These are phyloP conservation scores for Pholiota conissans DNA, from an alignment of 768 basidiomycete species.

Conservation along the genomic window DNA sequence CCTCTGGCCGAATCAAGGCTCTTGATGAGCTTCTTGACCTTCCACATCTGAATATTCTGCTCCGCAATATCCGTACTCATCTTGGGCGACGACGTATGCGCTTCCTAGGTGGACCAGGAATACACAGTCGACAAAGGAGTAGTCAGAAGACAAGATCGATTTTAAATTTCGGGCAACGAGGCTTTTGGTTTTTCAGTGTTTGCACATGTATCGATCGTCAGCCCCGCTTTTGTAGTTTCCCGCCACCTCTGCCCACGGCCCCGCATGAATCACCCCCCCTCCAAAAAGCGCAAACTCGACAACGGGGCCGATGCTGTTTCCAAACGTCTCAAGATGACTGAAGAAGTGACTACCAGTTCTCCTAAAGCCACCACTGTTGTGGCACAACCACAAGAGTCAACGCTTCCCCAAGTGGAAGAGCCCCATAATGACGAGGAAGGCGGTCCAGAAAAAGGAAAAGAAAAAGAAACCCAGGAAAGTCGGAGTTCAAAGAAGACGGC, in stretches of 20 bases:
- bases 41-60: conserved; percentile 98
- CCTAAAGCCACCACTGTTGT: background rate
- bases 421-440: background rate
- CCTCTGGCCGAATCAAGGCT: conserved; percentile 94
- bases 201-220: conserved; percentile 26
- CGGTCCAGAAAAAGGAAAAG: background rate
- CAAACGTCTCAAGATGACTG: conserved; percentile 36
- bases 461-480: background rate
- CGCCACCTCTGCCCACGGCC: conserved; percentile 7
- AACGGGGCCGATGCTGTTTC: conserved; percentile 17
- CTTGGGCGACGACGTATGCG: conserved; percentile 40
- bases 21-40: conserved; percentile 99
- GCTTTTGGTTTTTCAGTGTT: conserved; percentile 31
- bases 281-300: conserved; percentile 42
- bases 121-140: conserved; percentile 25
- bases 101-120: conserved; percentile 30
- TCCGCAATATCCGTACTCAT: conserved; percentile 88
- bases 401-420: background rate
- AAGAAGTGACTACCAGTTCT: conserved; percentile 8
- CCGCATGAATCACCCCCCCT: conserved; percentile 16
- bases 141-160: conserved; percentile 26
- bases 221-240: conserved; percentile 17
- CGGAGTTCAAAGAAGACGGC: background rate
- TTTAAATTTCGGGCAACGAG: conserved; percentile 17
- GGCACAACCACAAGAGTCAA: background rate